A percentile compares a stretch with the other conserved stretches of the same genome.
phyloP scores from a whole-genome alignment of 495 filamentous ascomycete genomes.

The Penicillium canariense region DNA sequence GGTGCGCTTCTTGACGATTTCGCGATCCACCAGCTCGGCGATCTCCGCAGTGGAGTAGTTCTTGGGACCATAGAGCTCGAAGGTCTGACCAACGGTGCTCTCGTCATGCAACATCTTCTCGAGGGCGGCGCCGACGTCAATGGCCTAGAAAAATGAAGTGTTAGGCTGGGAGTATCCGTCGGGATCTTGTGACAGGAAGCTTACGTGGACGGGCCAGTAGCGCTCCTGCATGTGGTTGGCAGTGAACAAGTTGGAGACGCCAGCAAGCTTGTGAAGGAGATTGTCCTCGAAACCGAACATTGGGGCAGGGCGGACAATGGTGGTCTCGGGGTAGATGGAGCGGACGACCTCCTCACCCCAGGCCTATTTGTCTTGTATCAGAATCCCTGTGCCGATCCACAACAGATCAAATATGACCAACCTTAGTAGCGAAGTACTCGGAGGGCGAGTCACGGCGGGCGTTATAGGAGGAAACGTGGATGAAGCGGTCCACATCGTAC shows the following conservation, averaged over 20 bases:
- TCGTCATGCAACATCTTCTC: slow-evolving; percentile 89
- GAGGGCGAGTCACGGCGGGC: slow-evolving; percentile 77
- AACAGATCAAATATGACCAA: slow-evolving; percentile 26
- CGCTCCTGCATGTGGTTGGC: slow-evolving; percentile 90
- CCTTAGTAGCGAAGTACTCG: slow-evolving; percentile 89
- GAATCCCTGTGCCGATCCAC: slow-evolving; percentile 1
- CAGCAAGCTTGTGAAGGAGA: slow-evolving; percentile 82
- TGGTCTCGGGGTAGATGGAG: slow-evolving; percentile 94
- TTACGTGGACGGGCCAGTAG: slow-evolving; percentile 88
- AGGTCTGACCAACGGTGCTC: slow-evolving; percentile 84
- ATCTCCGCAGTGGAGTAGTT: slow-evolving; percentile 90
- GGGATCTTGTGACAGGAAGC: slow-evolving; percentile 23
- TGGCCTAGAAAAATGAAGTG: slow-evolving; percentile 54
- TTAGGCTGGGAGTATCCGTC: background rate
- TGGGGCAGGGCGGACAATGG: slow-evolving; percentile 91
- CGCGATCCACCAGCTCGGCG: slow-evolving; percentile 79
- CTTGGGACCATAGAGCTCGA: slow-evolving; percentile 90
- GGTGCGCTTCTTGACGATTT: slow-evolving; percentile 84
- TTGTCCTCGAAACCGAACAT: slow-evolving; percentile 94
- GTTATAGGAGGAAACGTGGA: slow-evolving; percentile 96
- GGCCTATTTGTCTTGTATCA: slow-evolving; percentile 51
- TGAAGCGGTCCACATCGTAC: slow-evolving; percentile 96
- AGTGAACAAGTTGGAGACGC: slow-evolving; percentile 74
- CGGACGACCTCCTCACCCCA: slow-evolving; percentile 80
- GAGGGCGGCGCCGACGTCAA: slow-evolving; percentile 84